Conservation (phyloP, 192 early-diverging fungal species). For the Chytriomyces confervae region DNA sequence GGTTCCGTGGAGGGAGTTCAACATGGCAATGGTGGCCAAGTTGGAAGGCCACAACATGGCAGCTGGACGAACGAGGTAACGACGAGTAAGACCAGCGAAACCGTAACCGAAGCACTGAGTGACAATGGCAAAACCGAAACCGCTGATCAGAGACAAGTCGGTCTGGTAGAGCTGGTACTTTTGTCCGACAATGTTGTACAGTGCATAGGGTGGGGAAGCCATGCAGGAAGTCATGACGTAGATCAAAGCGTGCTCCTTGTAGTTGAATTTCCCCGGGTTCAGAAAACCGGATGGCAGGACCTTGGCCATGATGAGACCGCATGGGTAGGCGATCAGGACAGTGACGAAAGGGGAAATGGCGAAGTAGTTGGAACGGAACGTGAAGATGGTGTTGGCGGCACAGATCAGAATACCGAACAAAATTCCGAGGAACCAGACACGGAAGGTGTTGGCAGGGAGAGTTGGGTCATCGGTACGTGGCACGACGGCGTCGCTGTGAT, state of each 20-base stretch:
- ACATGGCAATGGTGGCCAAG: constrained; percentile 76
- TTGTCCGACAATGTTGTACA: constrained; percentile 16
- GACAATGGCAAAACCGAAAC: background rate
- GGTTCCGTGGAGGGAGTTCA: constrained; percentile 70
- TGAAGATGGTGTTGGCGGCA: constrained; percentile 17
- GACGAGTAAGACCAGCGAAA: constrained; percentile 69
- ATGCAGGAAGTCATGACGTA: constrained; percentile 40
- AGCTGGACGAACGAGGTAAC: constrained; percentile 79
- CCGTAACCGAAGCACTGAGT: constrained; percentile 67
- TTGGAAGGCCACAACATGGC: constrained; percentile 85
- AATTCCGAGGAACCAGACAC: constrained; percentile 56
- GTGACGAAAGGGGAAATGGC: constrained; percentile 49
- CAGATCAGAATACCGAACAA: constrained; percentile 37
- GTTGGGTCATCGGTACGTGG: constrained; percentile 51
- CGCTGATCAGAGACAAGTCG: background rate
- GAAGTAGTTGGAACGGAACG: constrained; percentile 29
- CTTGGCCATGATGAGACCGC: constrained; percentile 67
- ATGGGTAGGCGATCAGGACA: constrained; percentile 72
- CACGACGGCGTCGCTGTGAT: constrained; percentile 28
- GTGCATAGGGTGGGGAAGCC: background rate
- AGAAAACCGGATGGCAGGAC: constrained; percentile 59
- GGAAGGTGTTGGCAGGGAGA: constrained; percentile 52
- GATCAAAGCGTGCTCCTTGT: constrained; percentile 74
- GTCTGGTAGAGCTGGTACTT: constrained; percentile 12
- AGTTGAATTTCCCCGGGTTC: constrained; percentile 69